Evolutionary conservation across 208 protist species (phyloP).

Genomic region (Naegleria lovaniensis): DNA sequence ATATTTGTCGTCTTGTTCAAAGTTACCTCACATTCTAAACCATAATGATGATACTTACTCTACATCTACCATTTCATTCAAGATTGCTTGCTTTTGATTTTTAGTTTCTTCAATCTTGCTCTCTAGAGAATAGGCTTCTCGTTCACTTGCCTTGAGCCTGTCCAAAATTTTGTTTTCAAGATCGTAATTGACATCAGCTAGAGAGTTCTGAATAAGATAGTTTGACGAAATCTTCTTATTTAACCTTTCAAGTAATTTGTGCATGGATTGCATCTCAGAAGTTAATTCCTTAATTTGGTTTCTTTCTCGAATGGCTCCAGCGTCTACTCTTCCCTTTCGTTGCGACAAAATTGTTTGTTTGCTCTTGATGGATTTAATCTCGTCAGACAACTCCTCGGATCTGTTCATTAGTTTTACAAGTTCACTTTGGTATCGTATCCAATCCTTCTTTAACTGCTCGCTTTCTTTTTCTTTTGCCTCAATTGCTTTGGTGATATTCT

Average conservation of each 20-base stretch:
- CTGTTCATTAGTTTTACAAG: constrained; percentile 82
- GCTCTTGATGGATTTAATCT: constrained; percentile 70
- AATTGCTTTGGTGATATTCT: constrained; percentile 84
- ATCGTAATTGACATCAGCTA: constrained; percentile 77
- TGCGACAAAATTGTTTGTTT: constrained; percentile 77
- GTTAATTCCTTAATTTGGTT: constrained; percentile 65
- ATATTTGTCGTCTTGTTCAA: constrained; percentile 60
- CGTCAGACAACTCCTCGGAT: constrained; percentile 69
- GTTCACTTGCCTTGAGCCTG: constrained; percentile 71
- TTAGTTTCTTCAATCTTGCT: constrained; percentile 66
- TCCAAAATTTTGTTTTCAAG: constrained; percentile 69
- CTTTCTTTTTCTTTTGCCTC: constrained; percentile 72
- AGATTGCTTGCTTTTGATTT: constrained; percentile 63
- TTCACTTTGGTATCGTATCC: constrained; percentile 86
- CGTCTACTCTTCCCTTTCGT: constrained; percentile 71
- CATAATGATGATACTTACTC: constrained; percentile 44
- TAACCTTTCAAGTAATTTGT: constrained; percentile 81
- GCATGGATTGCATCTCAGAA: constrained; percentile 73
- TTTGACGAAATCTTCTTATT: constrained; percentile 80
- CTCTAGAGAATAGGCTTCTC: constrained; percentile 75
- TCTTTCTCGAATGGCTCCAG: constrained; percentile 51
- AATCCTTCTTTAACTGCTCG: constrained; percentile 82
- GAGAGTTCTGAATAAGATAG: constrained; percentile 53
- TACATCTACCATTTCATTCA: constrained; percentile 76
- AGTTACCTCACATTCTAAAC: not conserved